phyloP scores from a whole-genome alignment of 164 flowering plant species.

The Piper longum region DNA sequence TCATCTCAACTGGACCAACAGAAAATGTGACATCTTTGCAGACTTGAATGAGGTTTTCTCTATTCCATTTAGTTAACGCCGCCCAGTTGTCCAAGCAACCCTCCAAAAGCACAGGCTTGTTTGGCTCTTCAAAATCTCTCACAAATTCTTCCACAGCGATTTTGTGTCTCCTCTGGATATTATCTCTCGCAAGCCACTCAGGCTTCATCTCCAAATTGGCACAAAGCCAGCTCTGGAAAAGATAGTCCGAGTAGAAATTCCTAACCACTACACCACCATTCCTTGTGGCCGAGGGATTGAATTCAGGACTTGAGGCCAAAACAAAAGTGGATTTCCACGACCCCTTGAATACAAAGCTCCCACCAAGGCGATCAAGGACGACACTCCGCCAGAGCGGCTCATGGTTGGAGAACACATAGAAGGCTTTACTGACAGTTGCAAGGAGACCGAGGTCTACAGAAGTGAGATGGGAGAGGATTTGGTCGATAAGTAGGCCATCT shows the following conservation, averaged over 20 bases:
- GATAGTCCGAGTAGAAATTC: slow-evolving; percentile 88
- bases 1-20: slow-evolving; percentile 88
- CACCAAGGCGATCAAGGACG: slow-evolving; percentile 43
- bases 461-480: slow-evolving; percentile 44
- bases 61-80: slow-evolving; percentile 72
- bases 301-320: slow-evolving; percentile 20
- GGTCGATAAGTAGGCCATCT: slow-evolving; percentile 79
- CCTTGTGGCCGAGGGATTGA: slow-evolving; percentile 6
- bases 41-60: slow-evolving; percentile 42
- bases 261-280: slow-evolving; percentile 35
- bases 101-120: slow-evolving; percentile 84
- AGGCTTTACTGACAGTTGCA: slow-evolving; percentile 62
- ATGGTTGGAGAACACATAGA: slow-evolving; percentile 67
- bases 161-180: slow-evolving; percentile 44
- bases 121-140: slow-evolving; percentile 60
- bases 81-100: slow-evolving; percentile 81
- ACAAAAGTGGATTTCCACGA: slow-evolving; percentile 75
- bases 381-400: slow-evolving; percentile 94
- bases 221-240: slow-evolving; percentile 97
- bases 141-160: slow-evolving; percentile 80
- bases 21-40: slow-evolving; percentile 58
- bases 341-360: slow-evolving; percentile 47
- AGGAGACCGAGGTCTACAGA: slow-evolving; percentile 48
- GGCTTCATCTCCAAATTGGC: slow-evolving; percentile 90
- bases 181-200: slow-evolving; percentile 89